Base-by-base conservation (phyloP, 495 filamentous ascomycete genomes). In the Podospora pseudocomata region DNA sequence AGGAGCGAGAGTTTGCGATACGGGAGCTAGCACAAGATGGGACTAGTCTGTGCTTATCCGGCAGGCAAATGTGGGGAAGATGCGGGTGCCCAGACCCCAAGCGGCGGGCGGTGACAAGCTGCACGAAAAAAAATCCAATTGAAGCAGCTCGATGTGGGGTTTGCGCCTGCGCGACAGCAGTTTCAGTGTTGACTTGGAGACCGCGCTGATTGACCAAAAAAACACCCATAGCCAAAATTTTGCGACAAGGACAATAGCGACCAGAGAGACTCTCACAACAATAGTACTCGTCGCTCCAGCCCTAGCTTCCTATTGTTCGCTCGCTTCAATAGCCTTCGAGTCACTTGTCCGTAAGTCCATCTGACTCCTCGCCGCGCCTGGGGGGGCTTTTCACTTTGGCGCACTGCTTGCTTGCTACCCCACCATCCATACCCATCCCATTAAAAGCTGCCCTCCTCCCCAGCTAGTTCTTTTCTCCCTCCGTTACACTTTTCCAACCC, bases 321-420 rank as follows among this genome's bases (percentile, higher is more conserved):
- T 32, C 30, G 4, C 4, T 32, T 32, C 30, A 49, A 49, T 49
- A 49, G 13, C 13, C 2, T 49, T 16, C 15, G 15, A 16, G 39
- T 16, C 15, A 16, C 15, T 49, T 49, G 15, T 11, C 13, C 9
- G 39, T 49, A 49, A 13, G 39, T 49, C 39, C 9, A 13, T 62
- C 44, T 65, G 66, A 71, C 61, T 71, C 65, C 57, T 68, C 69
- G 65, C 69, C 63, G 69, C 44, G 54, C 26, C 34, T 54, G 26
- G 34, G 61, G 26, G 61, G 27, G 49, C 63, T 65, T 65, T 56
- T 61, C 49, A 65, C 63, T 69, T 63, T 60, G 30, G 39, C 19
- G 18, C 20, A 55, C 5, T 60, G 18, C 15, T 30, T 19, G 34
- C n/a, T 44, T 39, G 7, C 27, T 67, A 70, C 71, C 71, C 71